Conservation (phyloP, 768 basidiomycete species). For the Candolleomyces efflorescens region DNA sequence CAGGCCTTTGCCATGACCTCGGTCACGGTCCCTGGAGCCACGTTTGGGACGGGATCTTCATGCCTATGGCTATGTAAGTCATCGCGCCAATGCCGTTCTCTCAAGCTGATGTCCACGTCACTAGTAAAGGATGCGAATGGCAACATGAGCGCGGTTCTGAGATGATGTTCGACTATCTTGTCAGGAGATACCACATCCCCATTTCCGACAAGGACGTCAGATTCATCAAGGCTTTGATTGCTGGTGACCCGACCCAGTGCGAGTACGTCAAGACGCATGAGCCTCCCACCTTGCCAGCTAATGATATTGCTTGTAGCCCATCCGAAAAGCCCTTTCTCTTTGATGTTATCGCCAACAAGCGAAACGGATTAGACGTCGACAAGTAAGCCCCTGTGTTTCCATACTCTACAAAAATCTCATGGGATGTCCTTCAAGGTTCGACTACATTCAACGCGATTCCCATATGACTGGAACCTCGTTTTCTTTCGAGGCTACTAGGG, state of each 20-base stretch:
- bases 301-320: slow-evolving; percentile 17
- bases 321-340: slow-evolving; percentile 72
- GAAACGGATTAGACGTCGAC: slow-evolving; percentile 84
- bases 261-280: slow-evolving; percentile 35
- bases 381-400: slow-evolving; percentile 43
- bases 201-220: slow-evolving; percentile 44
- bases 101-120: neutral
- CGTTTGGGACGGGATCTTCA: slow-evolving; percentile 75
- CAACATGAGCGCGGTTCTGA: slow-evolving; percentile 76
- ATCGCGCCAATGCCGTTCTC: neutral
- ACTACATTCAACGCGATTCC: slow-evolving; percentile 76
- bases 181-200: slow-evolving; percentile 49
- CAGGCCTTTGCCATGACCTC: slow-evolving; percentile 81
- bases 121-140: slow-evolving; percentile 45
- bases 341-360: slow-evolving; percentile 79
- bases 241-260: slow-evolving; percentile 51
- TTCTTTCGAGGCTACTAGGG: slow-evolving; percentile 49
- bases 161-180: slow-evolving; percentile 75
- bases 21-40: slow-evolving; percentile 88
- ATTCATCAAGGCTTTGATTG: slow-evolving; percentile 78
- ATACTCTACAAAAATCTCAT: neutral
- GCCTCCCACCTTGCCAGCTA: neutral
- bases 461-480: slow-evolving; percentile 64
- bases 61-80: slow-evolving; percentile 62
- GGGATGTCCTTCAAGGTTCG: slow-evolving; percentile 45